Evolutionary conservation across 495 filamentous ascomycete species (phyloP).

Genomic region (Penicillium silybi): DNA sequence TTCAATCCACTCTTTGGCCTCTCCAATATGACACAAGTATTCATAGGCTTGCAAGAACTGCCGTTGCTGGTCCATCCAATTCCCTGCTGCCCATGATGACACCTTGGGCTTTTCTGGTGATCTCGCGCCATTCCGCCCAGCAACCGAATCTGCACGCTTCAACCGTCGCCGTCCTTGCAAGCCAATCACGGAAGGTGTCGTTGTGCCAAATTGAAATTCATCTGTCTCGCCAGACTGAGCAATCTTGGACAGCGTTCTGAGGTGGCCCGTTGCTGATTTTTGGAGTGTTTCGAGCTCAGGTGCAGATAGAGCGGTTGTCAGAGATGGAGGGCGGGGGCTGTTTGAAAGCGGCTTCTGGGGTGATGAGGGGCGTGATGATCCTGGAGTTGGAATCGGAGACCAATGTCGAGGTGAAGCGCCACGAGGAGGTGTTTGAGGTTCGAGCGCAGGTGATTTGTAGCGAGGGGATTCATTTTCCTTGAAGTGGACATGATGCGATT

Average conservation of each 20-base stretch:
- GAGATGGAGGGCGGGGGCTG: slow-evolving; percentile 35
- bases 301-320: slow-evolving; percentile 49
- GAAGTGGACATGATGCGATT: slow-evolving; percentile 23
- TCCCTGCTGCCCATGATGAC: slow-evolving; percentile 75
- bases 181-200: slow-evolving; percentile 79
- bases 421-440: slow-evolving; percentile 30
- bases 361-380: slow-evolving; percentile 33
- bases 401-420: slow-evolving; percentile 30
- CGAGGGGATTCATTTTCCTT: slow-evolving; percentile 34
- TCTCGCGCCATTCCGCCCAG: slow-evolving; percentile 37
- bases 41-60: slow-evolving; percentile 98
- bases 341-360: slow-evolving; percentile 42
- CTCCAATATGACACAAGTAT: slow-evolving; percentile 98
- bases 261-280: slow-evolving; percentile 80
- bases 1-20: slow-evolving; percentile 99
- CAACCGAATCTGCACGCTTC: slow-evolving; percentile 66
- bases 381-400: slow-evolving; percentile 24
- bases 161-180: slow-evolving; percentile 78
- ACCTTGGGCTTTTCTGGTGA: slow-evolving; percentile 47
- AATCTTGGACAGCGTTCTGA: slow-evolving; percentile 83
- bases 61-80: slow-evolving; percentile 98
- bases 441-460: slow-evolving; percentile 17
- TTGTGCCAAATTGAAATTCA: slow-evolving; percentile 71
- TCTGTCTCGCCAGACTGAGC: slow-evolving; percentile 69
- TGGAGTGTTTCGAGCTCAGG: slow-evolving; percentile 76